Percentiles rank a stretch among this genome's conserved stretches.
Evolutionary conservation across 805 yeast genomes (phyloP).

Genomic region (Yamadazyma sp.): DNA sequence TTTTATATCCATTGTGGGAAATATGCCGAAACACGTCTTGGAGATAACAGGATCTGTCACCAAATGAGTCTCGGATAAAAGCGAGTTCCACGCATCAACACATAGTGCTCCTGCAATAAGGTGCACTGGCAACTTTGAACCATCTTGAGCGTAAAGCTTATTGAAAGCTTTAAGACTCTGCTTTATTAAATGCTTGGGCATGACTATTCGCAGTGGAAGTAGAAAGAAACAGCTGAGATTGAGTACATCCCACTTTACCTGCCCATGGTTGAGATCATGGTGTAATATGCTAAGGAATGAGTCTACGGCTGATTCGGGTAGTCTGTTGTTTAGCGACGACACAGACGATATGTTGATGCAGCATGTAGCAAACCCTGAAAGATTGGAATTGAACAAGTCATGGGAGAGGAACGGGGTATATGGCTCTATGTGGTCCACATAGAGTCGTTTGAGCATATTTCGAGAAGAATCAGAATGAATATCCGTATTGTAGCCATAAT

Average conservation of each 20-base stretch:
- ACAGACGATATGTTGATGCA: conserved; percentile 21
- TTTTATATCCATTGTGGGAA: conserved; percentile 12
- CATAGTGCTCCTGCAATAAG: conserved; percentile 19
- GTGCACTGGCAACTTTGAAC: conserved; percentile 8
- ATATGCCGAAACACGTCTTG: conserved; percentile 5
- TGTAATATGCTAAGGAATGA: conserved; percentile 10
- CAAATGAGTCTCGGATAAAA: conserved; percentile 13
- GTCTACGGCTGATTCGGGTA: conserved; percentile 13
- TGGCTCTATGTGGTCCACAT: conserved; percentile 17
- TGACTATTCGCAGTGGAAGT: conserved; percentile 16
- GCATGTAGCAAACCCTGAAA: conserved; percentile 18
- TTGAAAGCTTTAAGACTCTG: conserved; percentile 17
- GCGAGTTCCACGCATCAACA: conserved; percentile 20
- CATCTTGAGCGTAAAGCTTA: conserved; percentile 8
- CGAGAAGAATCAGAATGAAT: background rate
- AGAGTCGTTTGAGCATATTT: conserved; percentile 10
- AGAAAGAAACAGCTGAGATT: conserved; percentile 20
- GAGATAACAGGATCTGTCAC: conserved; percentile 12
- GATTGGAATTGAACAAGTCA: conserved; percentile 13
- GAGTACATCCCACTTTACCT: conserved; percentile 16
- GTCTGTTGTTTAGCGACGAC: conserved; percentile 11
- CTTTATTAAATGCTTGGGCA: conserved; percentile 10
- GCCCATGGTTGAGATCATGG: conserved; percentile 9
- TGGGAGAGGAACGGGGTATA: conserved; percentile 20
- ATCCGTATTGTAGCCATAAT: too few relatives aligned